Conservation (phyloP, 164 flowering plant species). For the Liriodendron chinense region DNA sequence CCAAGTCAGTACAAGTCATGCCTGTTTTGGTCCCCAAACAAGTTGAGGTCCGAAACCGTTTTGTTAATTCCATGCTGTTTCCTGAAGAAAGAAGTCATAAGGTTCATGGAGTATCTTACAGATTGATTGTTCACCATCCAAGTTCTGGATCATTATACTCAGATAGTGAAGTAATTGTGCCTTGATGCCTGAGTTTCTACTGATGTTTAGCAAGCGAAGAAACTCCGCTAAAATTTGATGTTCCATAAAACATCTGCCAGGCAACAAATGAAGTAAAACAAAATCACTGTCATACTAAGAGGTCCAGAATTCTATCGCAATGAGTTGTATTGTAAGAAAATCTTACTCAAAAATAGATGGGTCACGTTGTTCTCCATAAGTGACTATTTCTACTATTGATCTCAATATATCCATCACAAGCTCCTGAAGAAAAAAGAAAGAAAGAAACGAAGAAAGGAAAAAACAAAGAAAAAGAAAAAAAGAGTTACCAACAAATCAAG, state of each 20-base stretch:
- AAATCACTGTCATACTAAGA: neutral
- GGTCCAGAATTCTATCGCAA: neutral
- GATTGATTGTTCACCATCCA: conserved; percentile 57
- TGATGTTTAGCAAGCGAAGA: conserved; percentile 52
- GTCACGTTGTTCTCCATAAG: conserved; percentile 61
- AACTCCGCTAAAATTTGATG: conserved; percentile 63
- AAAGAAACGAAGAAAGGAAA: conserved; percentile 9
- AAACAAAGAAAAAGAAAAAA: neutral
- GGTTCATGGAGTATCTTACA: conserved; percentile 37
- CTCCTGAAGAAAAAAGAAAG: conserved; percentile 35
- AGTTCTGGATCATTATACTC: conserved; percentile 71
- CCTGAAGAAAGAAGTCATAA: neutral
- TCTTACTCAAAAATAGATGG: conserved; percentile 65
- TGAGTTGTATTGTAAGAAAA: neutral
- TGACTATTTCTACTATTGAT: conserved; percentile 64
- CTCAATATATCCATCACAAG: conserved; percentile 49
- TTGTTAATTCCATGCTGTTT: neutral
- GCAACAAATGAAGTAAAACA: conserved; percentile 3
- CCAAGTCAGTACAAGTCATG: neutral
- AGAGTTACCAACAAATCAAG: neutral
- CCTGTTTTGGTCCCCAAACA: neutral
- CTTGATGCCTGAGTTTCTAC: conserved; percentile 48
- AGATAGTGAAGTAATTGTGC: conserved; percentile 59
- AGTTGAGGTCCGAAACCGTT: neutral
- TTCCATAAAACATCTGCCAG: conserved; percentile 68